These are phyloP conservation scores for Amniculicola lignicola DNA, from an alignment of 495 filamentous ascomycete genomes.

Conservation along the genomic window DNA sequence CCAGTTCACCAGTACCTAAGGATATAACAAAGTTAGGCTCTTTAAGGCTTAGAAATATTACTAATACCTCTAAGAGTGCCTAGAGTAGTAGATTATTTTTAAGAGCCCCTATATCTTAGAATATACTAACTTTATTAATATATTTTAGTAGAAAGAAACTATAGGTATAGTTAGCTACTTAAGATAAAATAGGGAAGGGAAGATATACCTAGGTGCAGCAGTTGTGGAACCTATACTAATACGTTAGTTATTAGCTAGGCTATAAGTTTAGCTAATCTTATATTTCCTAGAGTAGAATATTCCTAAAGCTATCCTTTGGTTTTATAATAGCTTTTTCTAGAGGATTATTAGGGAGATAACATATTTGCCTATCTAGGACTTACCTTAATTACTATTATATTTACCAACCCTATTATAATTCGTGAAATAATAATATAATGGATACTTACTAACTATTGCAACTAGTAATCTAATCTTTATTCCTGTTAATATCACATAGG, in stretches of 20 bases:
- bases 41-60: not conserved
- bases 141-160: not conserved
- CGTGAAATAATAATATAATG: conserved; percentile 30
- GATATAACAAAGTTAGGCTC: conserved; percentile 9
- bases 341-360: not conserved
- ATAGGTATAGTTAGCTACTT: not conserved
- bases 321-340: conserved; percentile 14
- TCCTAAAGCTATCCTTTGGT: conserved; percentile 9
- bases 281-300: conserved; percentile 17
- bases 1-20: conserved; percentile 6
- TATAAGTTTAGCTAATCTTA: not conserved
- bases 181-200: not conserved
- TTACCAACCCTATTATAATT: conserved; percentile 32
- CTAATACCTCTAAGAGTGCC: conserved; percentile 1
- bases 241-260: conserved; percentile 4
- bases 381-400: conserved; percentile 6
- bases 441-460: conserved; percentile 6
- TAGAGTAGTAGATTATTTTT: not conserved
- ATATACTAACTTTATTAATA: conserved; percentile 3
- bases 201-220: not conserved
- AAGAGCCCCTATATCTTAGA: not conserved
- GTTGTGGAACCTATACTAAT: not conserved
- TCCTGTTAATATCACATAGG: conserved; percentile 7
- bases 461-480: conserved; percentile 19
- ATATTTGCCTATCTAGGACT: not conserved